A percentile compares a stretch with the other conserved stretches of the same genome.
Evolutionary conservation across 257 asterid genomes (phyloP).

Genomic region (Coffea eugenioides): DNA sequence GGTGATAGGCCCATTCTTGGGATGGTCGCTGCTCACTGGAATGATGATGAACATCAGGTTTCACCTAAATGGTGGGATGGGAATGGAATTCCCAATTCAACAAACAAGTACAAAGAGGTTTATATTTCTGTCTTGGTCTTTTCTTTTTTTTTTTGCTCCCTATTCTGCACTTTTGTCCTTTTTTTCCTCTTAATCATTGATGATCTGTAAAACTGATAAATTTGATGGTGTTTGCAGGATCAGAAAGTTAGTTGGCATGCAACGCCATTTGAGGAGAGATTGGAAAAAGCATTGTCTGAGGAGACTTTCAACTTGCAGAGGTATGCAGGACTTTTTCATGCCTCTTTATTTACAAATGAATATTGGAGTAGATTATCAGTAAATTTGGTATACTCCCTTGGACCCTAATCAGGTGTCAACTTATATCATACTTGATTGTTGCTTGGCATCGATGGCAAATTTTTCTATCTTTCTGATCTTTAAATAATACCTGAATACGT

Average conservation of each 20-base stretch:
- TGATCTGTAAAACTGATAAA: neutral
- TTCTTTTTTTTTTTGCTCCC: neutral
- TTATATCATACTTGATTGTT: neutral
- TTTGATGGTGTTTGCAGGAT: constrained; percentile 25
- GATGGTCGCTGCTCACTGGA: constrained; percentile 92
- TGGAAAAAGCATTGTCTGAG: constrained; percentile 90
- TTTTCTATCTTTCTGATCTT: neutral
- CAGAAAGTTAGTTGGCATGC: constrained; percentile 96
- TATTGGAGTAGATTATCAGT: neutral
- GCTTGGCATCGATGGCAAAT: neutral
- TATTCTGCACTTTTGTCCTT: neutral
- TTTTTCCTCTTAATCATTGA: neutral
- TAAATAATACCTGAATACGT: no score
- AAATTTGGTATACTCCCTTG: neutral
- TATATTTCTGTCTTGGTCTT: constrained; percentile 10
- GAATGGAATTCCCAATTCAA: constrained; percentile 92
- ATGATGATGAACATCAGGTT: constrained; percentile 55
- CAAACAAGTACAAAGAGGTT: constrained; percentile 95
- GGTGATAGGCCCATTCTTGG: constrained; percentile 90
- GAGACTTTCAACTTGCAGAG: constrained; percentile 63
- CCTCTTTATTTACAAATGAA: neutral
- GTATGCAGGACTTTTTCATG: constrained; percentile 26
- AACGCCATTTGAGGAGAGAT: constrained; percentile 93
- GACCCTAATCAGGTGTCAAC: neutral
- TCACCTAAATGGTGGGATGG: constrained; percentile 89